Conservation (phyloP, 1,284 basidiomycete genomes). For the Malassezia brasiliensis region DNA sequence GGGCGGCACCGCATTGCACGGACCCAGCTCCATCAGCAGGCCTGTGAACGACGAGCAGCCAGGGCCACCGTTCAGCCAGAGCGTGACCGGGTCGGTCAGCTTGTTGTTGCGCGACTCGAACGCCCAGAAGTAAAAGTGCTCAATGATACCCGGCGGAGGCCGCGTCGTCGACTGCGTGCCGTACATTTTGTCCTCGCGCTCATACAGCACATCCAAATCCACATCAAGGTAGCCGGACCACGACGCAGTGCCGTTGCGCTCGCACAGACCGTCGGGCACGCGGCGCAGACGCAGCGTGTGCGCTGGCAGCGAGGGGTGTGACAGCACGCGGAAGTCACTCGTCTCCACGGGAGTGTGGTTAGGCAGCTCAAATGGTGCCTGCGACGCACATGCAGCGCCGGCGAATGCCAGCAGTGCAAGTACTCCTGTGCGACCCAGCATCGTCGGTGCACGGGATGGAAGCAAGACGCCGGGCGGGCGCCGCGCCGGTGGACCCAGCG, state of each 20-base stretch:
- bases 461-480: no score
- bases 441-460: background rate
- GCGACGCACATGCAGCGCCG: background rate
- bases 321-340: slow-evolving; percentile 7
- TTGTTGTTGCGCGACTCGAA: slow-evolving; percentile 42
- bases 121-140: slow-evolving; percentile 48
- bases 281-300: slow-evolving; percentile 37
- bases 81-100: slow-evolving; percentile 34
- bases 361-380: slow-evolving; percentile 3
- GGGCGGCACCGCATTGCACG: slow-evolving; percentile 37
- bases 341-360: background rate
- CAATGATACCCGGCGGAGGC: slow-evolving; percentile 25
- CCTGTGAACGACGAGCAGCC: slow-evolving; percentile 43
- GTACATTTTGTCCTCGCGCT: slow-evolving; percentile 16
- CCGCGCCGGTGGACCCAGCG: no score
- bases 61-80: slow-evolving; percentile 46
- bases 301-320: slow-evolving; percentile 39
- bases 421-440: background rate
- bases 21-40: slow-evolving; percentile 44
- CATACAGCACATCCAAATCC: slow-evolving; percentile 34
- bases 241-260: slow-evolving; percentile 23
- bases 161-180: no score
- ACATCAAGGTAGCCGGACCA: slow-evolving; percentile 47
- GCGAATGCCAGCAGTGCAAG: background rate
- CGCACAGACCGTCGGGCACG: slow-evolving; percentile 32